Percentiles rank a stretch among this genome's conserved stretches.
Conservation (phyloP, 805 yeast genomes). For the Ogataea chonburiensis region DNA sequence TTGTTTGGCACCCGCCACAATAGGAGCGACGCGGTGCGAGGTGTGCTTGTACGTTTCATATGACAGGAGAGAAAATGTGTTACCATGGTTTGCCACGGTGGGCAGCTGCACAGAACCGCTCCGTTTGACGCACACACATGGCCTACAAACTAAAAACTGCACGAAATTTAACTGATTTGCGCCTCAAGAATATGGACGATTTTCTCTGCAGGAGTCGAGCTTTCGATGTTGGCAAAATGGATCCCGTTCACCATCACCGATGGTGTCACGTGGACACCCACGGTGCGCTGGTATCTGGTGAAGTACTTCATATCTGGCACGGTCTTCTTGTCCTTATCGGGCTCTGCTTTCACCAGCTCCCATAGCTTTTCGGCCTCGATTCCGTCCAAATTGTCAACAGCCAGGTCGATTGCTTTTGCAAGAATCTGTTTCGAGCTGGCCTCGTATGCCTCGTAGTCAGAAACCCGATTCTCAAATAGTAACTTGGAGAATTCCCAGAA, state of each 20-base stretch:
- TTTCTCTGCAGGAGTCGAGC: constrained; percentile 54
- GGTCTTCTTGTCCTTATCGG: constrained; percentile 37
- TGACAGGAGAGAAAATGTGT: constrained; percentile 10
- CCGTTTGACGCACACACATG: too few species aligned
- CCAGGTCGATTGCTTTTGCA: constrained; percentile 50
- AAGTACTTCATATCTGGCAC: constrained; percentile 70
- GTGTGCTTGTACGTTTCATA: constrained; percentile 15
- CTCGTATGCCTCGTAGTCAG: constrained; percentile 58
- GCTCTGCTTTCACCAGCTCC: constrained; percentile 36
- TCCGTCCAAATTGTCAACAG: constrained; percentile 37
- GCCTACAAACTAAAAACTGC: constrained; percentile 14
- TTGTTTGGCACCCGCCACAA: constrained; percentile 7
- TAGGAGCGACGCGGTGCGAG: constrained; percentile 16
- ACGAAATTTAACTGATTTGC: too few species aligned
- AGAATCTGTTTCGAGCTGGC: constrained; percentile 57
- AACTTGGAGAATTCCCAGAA: constrained; percentile 58
- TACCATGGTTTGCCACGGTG: too few species aligned
- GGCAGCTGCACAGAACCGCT: too few species aligned
- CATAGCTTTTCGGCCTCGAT: constrained; percentile 32
- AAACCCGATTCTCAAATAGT: constrained; percentile 58
- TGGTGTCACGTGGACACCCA: constrained; percentile 84
- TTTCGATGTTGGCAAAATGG: constrained; percentile 53
- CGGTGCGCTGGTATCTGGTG: constrained; percentile 68
- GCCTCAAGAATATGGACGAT: constrained; percentile 41
- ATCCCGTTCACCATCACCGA: constrained; percentile 73